Percentiles rank a stretch among this genome's conserved stretches.
phyloP scores from a whole-genome alignment of 2,329 filamentous ascomycete genomes.

The Arthrobotrys sphaeroides region DNA sequence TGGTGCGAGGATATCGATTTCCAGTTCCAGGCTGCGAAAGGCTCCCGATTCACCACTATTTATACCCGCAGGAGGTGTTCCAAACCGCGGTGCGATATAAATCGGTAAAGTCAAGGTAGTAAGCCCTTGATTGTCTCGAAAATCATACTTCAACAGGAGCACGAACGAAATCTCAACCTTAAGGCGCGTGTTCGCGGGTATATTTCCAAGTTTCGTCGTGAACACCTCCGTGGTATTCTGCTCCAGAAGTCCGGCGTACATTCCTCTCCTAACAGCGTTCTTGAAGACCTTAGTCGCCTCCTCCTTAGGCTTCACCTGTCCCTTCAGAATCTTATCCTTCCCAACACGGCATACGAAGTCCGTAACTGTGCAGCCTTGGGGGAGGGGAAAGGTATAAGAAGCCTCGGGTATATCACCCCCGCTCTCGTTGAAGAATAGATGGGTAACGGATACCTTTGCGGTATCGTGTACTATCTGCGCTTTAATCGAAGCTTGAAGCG shows the following conservation, averaged over 20 bases:
- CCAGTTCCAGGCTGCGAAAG: slow-evolving; percentile 51
- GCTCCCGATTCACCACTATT: slow-evolving; percentile 26
- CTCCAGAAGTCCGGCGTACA: slow-evolving; percentile 54
- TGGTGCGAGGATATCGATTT: slow-evolving; percentile 16
- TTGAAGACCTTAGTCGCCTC: slow-evolving; percentile 50
- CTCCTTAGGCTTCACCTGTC: slow-evolving; percentile 55
- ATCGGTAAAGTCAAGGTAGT: slow-evolving; percentile 57
- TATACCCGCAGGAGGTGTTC: slow-evolving; percentile 46
- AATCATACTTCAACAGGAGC: slow-evolving; percentile 56
- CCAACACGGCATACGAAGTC: slow-evolving; percentile 58
- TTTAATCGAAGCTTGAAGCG: slow-evolving; percentile 56
- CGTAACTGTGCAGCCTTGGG: slow-evolving; percentile 57
- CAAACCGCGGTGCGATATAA: slow-evolving; percentile 58
- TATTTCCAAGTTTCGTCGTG: slow-evolving; percentile 57
- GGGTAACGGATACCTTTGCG: slow-evolving; percentile 56
- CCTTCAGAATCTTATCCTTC: slow-evolving; percentile 54
- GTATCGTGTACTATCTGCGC: slow-evolving; percentile 57
- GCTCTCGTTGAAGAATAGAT: slow-evolving; percentile 58
- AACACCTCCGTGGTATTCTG: slow-evolving; percentile 58
- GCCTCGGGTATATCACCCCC: slow-evolving; percentile 55
- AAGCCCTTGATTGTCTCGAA: slow-evolving; percentile 53
- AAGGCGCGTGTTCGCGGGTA: slow-evolving; percentile 57
- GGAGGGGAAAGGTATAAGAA: slow-evolving; percentile 58
- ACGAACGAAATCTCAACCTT: slow-evolving; percentile 57
- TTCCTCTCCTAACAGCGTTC: not conserved